phyloP scores from a whole-genome alignment of 2,329 filamentous ascomycete genomes.

The Sclerotinia borealis region DNA sequence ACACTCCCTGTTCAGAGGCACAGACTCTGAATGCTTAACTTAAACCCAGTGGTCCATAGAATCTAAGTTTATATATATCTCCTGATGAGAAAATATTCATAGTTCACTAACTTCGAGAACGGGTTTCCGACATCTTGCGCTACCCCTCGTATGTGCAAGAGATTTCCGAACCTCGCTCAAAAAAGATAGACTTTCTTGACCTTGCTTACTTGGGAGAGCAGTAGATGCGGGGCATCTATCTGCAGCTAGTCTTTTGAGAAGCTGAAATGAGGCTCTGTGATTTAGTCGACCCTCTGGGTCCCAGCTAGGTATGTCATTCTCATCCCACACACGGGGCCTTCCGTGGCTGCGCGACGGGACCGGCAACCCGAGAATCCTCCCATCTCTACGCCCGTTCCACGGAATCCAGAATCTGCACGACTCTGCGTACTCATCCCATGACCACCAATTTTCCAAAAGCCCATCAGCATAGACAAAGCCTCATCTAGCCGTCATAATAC shows the following conservation, averaged over 20 bases:
- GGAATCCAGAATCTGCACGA: not conserved
- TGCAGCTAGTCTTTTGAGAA: not conserved
- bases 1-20: not conserved
- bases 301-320: not conserved
- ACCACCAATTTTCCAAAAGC: not conserved
- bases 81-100: not conserved
- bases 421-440: not conserved
- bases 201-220: not conserved
- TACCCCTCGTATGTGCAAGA: no score
- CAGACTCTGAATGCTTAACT: not conserved
- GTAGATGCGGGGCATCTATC: no score
- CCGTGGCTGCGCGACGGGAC: not conserved
- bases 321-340: not conserved
- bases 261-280: not conserved
- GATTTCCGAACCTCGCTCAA: not conserved
- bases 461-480: not conserved
- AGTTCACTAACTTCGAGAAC: not conserved
- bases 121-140: not conserved
- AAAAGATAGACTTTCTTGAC: no score
- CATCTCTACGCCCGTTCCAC: not conserved
- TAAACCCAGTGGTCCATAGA: not conserved
- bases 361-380: not conserved
- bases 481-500: constrained; percentile 24
- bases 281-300: not conserved
- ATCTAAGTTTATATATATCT: not conserved